Evolutionary conservation across 108 stramenopile genomes (phyloP).

Genomic region (Fragilariopsis cylindrus): DNA sequence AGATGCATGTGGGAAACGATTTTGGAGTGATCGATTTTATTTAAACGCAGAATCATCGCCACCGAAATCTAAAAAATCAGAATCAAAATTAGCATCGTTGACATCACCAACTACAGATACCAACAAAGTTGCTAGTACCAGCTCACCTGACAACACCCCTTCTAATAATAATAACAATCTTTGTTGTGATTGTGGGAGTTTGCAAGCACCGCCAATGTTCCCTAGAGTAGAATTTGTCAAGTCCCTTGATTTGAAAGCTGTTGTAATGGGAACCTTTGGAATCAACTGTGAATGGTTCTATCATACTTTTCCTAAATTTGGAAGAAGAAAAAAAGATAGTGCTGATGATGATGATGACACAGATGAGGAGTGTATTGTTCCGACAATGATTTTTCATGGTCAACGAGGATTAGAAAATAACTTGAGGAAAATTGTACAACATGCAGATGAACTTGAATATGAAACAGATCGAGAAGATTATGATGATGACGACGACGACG

Average conservation of each 20-base stretch:
- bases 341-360: constrained; percentile 5
- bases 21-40: constrained; percentile 55
- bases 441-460: not conserved
- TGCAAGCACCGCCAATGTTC: constrained; percentile 54
- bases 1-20: constrained; percentile 5
- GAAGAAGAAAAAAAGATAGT: not conserved
- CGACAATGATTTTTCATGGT: constrained; percentile 78
- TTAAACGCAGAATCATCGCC: constrained; percentile 21
- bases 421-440: not conserved
- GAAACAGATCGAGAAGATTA: constrained; percentile 9
- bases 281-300: constrained; percentile 35
- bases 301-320: constrained; percentile 39
- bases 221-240: constrained; percentile 61
- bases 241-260: constrained; percentile 64
- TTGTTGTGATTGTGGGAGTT: constrained; percentile 40
- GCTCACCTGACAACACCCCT: not conserved
- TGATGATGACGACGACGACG: not conserved
- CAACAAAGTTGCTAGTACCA: not conserved
- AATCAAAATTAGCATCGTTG: not conserved
- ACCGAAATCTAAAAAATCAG: not conserved
- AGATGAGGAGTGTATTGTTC: constrained; percentile 23
- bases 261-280: constrained; percentile 66
- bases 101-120: not conserved
- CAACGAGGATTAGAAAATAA: constrained; percentile 45
- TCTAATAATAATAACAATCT: constrained; percentile 2